These are phyloP conservation scores for Antrodiella citrinella DNA, from an alignment of 768 basidiomycete species.

Conservation along the genomic window DNA sequence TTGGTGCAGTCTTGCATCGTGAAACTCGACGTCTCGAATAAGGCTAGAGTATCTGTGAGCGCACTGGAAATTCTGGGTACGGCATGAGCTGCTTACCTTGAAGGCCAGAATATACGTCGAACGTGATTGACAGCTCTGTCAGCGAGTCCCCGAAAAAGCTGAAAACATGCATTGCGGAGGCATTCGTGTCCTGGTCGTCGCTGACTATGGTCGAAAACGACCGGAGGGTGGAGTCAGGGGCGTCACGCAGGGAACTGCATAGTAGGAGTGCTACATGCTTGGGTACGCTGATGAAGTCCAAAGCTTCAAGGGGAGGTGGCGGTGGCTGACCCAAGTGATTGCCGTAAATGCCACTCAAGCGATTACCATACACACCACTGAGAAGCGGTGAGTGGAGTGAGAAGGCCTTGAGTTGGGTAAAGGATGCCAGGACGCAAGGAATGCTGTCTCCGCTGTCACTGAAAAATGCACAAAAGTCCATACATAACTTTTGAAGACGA, in stretches of 20 bases:
- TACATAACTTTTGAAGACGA: neutral
- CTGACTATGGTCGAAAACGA: neutral
- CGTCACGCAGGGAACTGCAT: neutral
- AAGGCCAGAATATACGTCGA: slow-evolving; percentile 8
- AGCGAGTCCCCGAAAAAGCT: slow-evolving; percentile 2
- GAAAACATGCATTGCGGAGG: neutral
- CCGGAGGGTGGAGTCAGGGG: no score
- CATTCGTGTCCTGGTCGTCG: neutral
- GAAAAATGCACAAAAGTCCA: neutral
- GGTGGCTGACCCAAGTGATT: no score
- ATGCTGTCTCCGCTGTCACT: neutral
- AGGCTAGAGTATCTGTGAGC: slow-evolving; percentile 4
- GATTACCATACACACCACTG: no score
- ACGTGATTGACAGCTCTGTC: slow-evolving; percentile 2
- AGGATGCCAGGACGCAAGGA: neutral
- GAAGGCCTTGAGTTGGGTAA: neutral
- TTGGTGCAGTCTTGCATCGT: slow-evolving; percentile 7
- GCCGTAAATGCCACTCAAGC: no score
- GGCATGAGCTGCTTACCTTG: slow-evolving; percentile 4
- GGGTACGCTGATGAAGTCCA: no score
- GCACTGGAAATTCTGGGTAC: neutral
- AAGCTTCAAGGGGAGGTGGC: no score
- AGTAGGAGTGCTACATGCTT: neutral
- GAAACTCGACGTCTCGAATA: slow-evolving; percentile 7
- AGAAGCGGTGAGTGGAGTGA: no score